Evolutionary conservation across 306 rosid genomes (phyloP).

Genomic region (Erythrophleum fordii): DNA sequence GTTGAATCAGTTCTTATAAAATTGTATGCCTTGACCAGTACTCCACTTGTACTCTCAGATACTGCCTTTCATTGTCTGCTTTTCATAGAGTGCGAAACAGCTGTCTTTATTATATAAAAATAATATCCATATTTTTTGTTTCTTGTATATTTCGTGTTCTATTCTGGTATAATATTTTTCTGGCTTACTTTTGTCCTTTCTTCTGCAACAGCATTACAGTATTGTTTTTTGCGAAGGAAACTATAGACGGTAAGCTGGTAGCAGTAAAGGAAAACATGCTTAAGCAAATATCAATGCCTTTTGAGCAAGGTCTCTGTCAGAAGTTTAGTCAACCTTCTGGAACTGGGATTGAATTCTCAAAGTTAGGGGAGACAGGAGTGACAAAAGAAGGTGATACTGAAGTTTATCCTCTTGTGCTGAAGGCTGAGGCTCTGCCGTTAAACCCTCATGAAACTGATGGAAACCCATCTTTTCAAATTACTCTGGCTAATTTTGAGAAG

Average conservation of each 20-base stretch:
- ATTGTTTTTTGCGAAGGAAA: constrained; percentile 55
- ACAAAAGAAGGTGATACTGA: constrained; percentile 37
- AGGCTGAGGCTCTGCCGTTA: constrained; percentile 46
- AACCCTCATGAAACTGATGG: constrained; percentile 32
- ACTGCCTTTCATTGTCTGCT: neutral
- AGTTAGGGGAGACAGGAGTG: constrained; percentile 40
- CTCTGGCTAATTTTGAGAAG: constrained; percentile 53
- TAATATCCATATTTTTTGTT: neutral
- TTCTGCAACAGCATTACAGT: constrained; percentile 51
- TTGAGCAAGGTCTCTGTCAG: constrained; percentile 52
- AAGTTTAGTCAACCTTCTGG: constrained; percentile 54
- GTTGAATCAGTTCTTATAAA: neutral
- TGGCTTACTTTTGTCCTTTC: neutral
- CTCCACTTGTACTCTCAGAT: neutral
- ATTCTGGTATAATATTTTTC: neutral
- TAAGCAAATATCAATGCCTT: constrained; percentile 46
- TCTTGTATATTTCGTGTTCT: neutral
- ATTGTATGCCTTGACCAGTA: constrained; percentile 7
- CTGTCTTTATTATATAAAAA: neutral
- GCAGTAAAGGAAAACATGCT: constrained; percentile 47
- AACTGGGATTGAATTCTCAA: constrained; percentile 54
- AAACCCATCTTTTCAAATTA: constrained; percentile 48
- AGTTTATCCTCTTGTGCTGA: constrained; percentile 60
- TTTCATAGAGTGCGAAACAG: neutral
- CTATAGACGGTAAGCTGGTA: constrained; percentile 36